Percentiles rank a stretch among this genome's conserved stretches.
These are phyloP conservation scores for Phytophthora tubulina DNA, from an alignment of 352 stramenopile genomes.

Conservation along the genomic window DNA sequence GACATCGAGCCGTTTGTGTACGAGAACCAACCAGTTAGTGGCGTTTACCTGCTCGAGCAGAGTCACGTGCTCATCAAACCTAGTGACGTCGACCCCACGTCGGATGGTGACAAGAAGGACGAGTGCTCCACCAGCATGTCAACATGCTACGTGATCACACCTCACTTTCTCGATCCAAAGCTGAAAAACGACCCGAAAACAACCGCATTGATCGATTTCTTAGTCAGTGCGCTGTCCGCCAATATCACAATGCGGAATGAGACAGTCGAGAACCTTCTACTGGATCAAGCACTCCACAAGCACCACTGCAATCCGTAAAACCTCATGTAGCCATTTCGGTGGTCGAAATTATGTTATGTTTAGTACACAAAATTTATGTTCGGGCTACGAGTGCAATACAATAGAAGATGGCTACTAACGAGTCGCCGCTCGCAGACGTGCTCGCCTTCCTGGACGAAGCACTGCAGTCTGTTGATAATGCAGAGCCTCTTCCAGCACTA, in stretches of 20 bases:
- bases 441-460: slow-evolving; percentile 30
- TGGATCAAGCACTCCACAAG: slow-evolving; percentile 36
- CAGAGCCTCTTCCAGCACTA: neutral
- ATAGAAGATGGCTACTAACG: neutral
- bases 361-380: neutral
- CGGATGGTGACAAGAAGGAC: slow-evolving; percentile 23
- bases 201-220: slow-evolving; percentile 49
- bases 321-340: slow-evolving; percentile 21
- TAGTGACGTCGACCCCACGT: slow-evolving; percentile 18
- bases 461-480: neutral
- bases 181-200: slow-evolving; percentile 42
- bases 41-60: slow-evolving; percentile 57
- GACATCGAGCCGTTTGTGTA: slow-evolving; percentile 67
- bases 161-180: slow-evolving; percentile 45
- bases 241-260: slow-evolving; percentile 49
- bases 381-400: neutral
- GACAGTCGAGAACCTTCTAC: slow-evolving; percentile 57
- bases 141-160: slow-evolving; percentile 61
- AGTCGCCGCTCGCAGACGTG: slow-evolving; percentile 4
- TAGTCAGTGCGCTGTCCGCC: slow-evolving; percentile 42
- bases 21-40: slow-evolving; percentile 46
- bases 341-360: slow-evolving; percentile 13
- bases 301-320: slow-evolving; percentile 11
- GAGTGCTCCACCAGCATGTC: slow-evolving; percentile 53
- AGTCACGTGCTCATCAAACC: slow-evolving; percentile 67